Conservation (phyloP, 768 basidiomycete genomes). For the Auriscalpium orientale region DNA sequence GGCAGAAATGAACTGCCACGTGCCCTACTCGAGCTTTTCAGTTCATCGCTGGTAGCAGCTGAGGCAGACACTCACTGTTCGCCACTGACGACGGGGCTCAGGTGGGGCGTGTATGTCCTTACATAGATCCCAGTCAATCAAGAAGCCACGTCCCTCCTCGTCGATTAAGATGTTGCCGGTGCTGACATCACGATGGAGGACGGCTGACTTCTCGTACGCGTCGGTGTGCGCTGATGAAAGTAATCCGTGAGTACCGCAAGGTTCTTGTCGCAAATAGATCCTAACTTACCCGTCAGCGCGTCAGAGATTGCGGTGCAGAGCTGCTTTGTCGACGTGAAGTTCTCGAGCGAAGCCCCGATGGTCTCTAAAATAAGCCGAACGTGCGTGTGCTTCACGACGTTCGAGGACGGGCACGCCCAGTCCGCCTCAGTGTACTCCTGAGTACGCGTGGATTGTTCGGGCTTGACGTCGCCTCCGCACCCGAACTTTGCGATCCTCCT, state of each 20-base stretch:
- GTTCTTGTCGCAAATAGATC: background rate
- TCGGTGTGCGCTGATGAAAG: background rate
- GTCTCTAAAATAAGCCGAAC: background rate
- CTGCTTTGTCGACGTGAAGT: background rate
- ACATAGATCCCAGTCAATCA: conserved; percentile 3
- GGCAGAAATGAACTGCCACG: background rate
- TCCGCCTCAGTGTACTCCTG: background rate
- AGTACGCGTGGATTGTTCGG: background rate
- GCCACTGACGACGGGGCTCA: background rate
- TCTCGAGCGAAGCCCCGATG: background rate
- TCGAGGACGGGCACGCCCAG: background rate
- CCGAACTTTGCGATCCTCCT: background rate
- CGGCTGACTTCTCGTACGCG: background rate
- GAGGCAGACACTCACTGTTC: background rate
- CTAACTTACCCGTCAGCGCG: background rate
- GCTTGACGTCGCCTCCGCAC: background rate
- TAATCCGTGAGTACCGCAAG: background rate
- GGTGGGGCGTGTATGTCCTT: background rate
- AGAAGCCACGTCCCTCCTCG: background rate
- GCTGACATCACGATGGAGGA: conserved; percentile 3
- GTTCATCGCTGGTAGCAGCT: background rate
- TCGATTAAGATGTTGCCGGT: conserved; percentile 4
- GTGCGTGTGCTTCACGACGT: background rate
- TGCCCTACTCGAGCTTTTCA: background rate
- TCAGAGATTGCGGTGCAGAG: background rate